A percentile compares a stretch with the other conserved stretches of the same genome.
These are phyloP conservation scores for Apiospora phragmitis DNA, from an alignment of 2,329 filamentous ascomycete genomes.

Conservation along the genomic window DNA sequence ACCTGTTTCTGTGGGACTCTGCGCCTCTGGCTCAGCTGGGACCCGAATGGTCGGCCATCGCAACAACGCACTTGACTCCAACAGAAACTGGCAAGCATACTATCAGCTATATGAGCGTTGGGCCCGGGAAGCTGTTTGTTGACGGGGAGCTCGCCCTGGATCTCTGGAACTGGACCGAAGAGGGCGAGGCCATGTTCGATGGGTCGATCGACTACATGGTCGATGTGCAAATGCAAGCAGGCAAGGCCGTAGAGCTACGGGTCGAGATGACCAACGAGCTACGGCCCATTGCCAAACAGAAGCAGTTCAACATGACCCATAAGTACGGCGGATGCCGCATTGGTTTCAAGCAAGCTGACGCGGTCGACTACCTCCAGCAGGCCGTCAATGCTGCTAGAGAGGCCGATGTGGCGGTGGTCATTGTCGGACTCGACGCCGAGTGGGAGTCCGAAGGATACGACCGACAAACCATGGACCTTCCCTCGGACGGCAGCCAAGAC, in stretches of 20 bases:
- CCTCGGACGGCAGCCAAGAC: slow-evolving; percentile 58
- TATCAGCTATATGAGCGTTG: slow-evolving; percentile 68
- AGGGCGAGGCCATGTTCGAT: slow-evolving; percentile 71
- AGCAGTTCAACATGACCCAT: slow-evolving; percentile 56
- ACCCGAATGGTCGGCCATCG: slow-evolving; percentile 64
- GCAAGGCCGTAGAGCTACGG: slow-evolving; percentile 60
- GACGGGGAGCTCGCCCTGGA: slow-evolving; percentile 61
- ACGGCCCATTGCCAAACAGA: slow-evolving; percentile 61
- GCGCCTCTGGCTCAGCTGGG: slow-evolving; percentile 60
- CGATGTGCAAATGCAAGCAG: slow-evolving; percentile 58
- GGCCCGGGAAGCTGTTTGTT: slow-evolving; percentile 61
- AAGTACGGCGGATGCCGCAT: slow-evolving; percentile 72
- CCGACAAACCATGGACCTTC: slow-evolving; percentile 60
- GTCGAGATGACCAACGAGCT: slow-evolving; percentile 69
- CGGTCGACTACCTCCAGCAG: slow-evolving; percentile 61
- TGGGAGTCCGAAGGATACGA: slow-evolving; percentile 78
- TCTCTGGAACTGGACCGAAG: slow-evolving; percentile 69
- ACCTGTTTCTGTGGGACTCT: slow-evolving; percentile 71
- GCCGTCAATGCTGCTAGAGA: slow-evolving; percentile 62
- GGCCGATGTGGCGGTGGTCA: slow-evolving; percentile 67
- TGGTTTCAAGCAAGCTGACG: slow-evolving; percentile 68
- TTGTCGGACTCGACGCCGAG: slow-evolving; percentile 70
- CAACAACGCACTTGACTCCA: slow-evolving; percentile 60
- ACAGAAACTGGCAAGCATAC: slow-evolving; percentile 62
- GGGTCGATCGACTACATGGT: slow-evolving; percentile 66